phyloP scores from a whole-genome alignment of 1,284 basidiomycete genomes.

The Sparassis latifolia region DNA sequence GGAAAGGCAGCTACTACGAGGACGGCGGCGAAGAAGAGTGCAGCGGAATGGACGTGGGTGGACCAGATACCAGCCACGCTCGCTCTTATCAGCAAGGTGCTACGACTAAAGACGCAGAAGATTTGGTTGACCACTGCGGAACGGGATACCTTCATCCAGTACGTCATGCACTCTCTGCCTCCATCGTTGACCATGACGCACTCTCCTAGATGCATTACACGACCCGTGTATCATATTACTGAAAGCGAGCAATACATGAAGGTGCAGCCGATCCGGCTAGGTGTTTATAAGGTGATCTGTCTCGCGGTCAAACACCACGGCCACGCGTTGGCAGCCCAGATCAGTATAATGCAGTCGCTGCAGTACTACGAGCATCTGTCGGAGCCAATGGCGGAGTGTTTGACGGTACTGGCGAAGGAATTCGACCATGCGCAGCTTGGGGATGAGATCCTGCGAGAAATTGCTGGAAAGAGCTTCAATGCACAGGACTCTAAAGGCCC shows the following conservation, averaged over 20 bases:
- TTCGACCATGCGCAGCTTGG: slow-evolving; percentile 88
- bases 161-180: slow-evolving; percentile 19
- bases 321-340: slow-evolving; percentile 82
- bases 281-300: slow-evolving; percentile 87
- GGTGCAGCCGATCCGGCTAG: slow-evolving; percentile 58
- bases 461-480: slow-evolving; percentile 73
- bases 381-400: slow-evolving; percentile 90
- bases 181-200: not conserved
- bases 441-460: slow-evolving; percentile 86
- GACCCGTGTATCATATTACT: slow-evolving; percentile 80
- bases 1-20: slow-evolving; percentile 44
- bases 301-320: slow-evolving; percentile 88
- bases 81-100: slow-evolving; percentile 61
- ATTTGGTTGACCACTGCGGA: slow-evolving; percentile 87
- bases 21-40: slow-evolving; percentile 39
- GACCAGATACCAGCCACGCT: slow-evolving; percentile 70
- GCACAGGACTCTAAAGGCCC: slow-evolving; percentile 86
- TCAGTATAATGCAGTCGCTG: slow-evolving; percentile 85
- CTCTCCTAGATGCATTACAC: slow-evolving; percentile 67
- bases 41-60: slow-evolving; percentile 68
- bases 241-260: slow-evolving; percentile 92
- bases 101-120: slow-evolving; percentile 71
- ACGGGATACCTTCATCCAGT: slow-evolving; percentile 81
- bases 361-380: slow-evolving; percentile 94
- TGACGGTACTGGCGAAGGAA: slow-evolving; percentile 76